Evolutionary conservation across 148 eudicot genomes (phyloP).

Genomic region (Simmondsia chinensis): DNA sequence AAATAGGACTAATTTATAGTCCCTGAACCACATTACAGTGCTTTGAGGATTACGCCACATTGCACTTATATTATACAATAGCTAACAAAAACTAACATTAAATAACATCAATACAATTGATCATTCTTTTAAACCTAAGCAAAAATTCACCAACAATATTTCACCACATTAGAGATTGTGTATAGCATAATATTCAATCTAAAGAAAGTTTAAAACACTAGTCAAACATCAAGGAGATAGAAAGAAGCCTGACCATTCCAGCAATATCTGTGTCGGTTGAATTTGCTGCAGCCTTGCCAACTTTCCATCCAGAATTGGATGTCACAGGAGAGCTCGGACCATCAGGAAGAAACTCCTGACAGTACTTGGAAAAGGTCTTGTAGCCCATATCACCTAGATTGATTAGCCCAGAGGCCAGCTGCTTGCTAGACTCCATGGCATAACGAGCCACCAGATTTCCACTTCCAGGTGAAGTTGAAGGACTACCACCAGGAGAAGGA

Average conservation of each 20-base stretch:
- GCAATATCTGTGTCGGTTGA: conserved; percentile 63
- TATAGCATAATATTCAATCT: not conserved
- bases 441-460: conserved; percentile 79
- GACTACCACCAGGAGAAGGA: conserved; percentile 79
- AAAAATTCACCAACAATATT: too few species aligned
- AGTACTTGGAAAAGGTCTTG: conserved; percentile 80
- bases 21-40: too few species aligned
- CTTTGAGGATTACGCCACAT: too few species aligned
- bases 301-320: conserved; percentile 54
- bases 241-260: conserved; percentile 58
- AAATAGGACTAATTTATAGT: not conserved
- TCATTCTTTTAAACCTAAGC: not conserved
- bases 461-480: conserved; percentile 88
- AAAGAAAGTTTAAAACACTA: not conserved
- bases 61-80: not conserved
- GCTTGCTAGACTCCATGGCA: conserved; percentile 93
- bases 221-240: not conserved
- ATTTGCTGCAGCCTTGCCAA: conserved; percentile 39
- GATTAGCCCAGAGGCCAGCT: conserved; percentile 72
- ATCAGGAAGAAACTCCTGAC: conserved; percentile 78
- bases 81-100: not conserved
- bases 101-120: not conserved
- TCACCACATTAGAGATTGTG: not conserved
- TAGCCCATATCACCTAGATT: conserved; percentile 86
- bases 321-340: conserved; percentile 65